Base-by-base conservation (phyloP, 2,329 filamentous ascomycete genomes). In the Diplodia mutila region DNA sequence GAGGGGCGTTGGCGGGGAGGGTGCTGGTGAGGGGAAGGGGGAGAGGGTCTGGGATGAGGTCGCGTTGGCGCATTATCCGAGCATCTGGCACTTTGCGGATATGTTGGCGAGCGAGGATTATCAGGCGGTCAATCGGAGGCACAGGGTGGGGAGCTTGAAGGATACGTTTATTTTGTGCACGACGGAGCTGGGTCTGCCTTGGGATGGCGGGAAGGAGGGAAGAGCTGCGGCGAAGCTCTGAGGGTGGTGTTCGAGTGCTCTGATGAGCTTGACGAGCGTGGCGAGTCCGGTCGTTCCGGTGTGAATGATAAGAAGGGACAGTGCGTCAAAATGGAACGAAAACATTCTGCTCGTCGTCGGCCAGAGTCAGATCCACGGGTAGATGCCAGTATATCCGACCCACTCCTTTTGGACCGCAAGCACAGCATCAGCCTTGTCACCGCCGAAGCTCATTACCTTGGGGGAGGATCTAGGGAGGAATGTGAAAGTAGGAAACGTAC, bases 11-110 rank as follows among this genome's bases (percentile, higher is more conserved):
- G n/a, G 85, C 18, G 42, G 42, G 8, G 18, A 46, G 18, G 18
- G 79, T 75, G 6, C 83, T 87, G 49, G 87, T 87, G 0, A 75
- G 77, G 0, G 78, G 79, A 68, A 80, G 85, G 25, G 76, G 14
- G 78, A 77, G 18, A 63, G 32, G 49, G 59, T 63, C 64, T 90
- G 88, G 87, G 85, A 90, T 74, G 87, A 90, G 76, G 82, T 90
- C 69, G 87, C 87, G 0, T 79, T 90, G 52, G 88, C 87, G 66
- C 87, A 89, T 78, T 90, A 90, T 75, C 87, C 88, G 3, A 87
- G 83, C 61, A 84, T 89, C 42, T 70, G 75, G 69, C 87, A 90
- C 75, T 90, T 90, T 72, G 84, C 84, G 52, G 86, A 88, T 73
- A 89, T 89, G 86, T 73, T 87, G 52, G 82, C 79, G 1, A 83